These are phyloP conservation scores for Polyporus tsugae DNA, from an alignment of 1,284 basidiomycete genomes.

Conservation along the genomic window DNA sequence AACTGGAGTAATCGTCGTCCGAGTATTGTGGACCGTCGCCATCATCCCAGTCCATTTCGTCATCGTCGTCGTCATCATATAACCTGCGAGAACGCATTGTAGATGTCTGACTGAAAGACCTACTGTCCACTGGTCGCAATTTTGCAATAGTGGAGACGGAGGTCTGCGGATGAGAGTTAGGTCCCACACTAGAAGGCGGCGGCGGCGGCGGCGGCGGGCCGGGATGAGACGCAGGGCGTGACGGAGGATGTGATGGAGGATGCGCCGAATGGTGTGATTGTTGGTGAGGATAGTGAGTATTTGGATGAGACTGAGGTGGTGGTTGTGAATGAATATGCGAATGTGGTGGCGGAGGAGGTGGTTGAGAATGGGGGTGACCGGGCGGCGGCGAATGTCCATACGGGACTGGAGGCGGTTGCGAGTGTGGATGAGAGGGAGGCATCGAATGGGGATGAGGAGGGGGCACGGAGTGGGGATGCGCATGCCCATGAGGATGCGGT, in stretches of 20 bases:
- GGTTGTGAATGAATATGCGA: conserved; percentile 17
- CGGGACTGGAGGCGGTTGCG: conserved; percentile 17
- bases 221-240: not conserved
- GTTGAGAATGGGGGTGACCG: conserved; percentile 13
- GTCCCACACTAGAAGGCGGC: conserved; percentile 14
- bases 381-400: conserved; percentile 21
- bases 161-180: conserved; percentile 19
- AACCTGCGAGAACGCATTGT: conserved; percentile 34
- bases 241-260: not conserved
- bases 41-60: conserved; percentile 41
- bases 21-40: conserved; percentile 30
- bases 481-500: conserved; percentile 5
- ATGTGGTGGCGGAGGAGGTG: conserved; percentile 19
- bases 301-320: conserved; percentile 9
- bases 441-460: conserved; percentile 22
- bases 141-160: conserved; percentile 38
- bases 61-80: conserved; percentile 44
- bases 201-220: not conserved
- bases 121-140: conserved; percentile 42
- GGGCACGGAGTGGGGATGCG: conserved; percentile 15
- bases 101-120: conserved; percentile 40
- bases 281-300: conserved; percentile 15
- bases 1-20: conserved; percentile 61
- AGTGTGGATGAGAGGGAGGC: conserved; percentile 18
- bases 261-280: conserved; percentile 17